phyloP scores from a whole-genome alignment of 78 protist species.

The Monosiga brevicollis region DNA sequence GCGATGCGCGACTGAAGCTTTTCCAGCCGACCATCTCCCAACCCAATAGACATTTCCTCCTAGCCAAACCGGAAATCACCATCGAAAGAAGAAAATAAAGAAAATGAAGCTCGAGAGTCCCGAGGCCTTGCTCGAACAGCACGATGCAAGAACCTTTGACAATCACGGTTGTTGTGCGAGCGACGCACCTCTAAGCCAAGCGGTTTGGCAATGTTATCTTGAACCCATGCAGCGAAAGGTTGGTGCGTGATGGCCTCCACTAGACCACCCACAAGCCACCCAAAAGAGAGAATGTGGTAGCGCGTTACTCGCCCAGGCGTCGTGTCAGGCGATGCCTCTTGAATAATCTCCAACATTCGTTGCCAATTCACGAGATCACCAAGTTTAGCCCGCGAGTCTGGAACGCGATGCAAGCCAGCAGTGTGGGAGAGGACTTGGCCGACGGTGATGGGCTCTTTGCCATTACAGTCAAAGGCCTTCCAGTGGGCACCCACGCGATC shows the following conservation, averaged over 20 bases:
- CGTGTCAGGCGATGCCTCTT: neutral
- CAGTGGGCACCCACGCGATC: neutral
- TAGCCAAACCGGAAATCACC: no score
- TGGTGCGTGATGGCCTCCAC: neutral
- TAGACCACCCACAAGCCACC: conserved; percentile 9
- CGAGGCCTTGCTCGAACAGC: no score
- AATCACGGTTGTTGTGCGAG: no score
- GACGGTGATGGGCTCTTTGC: neutral
- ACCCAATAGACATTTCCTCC: no score
- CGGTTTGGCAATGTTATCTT: neutral
- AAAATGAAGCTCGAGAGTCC: no score
- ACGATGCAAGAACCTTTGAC: no score
- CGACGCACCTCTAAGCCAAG: neutral
- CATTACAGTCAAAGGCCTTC: neutral
- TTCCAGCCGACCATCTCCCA: no score
- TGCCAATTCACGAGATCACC: neutral
- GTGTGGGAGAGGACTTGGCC: neutral
- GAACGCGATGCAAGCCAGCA: neutral
- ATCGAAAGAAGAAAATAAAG: no score
- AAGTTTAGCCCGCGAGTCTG: neutral
- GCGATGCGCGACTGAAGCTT: neutral
- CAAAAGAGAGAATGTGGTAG: conserved; percentile 13
- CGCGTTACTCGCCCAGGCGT: neutral
- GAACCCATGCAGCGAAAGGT: neutral
- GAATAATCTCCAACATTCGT: neutral